phyloP scores from a whole-genome alignment of 805 yeast genomes.

The Debaryomyces hansenii region DNA sequence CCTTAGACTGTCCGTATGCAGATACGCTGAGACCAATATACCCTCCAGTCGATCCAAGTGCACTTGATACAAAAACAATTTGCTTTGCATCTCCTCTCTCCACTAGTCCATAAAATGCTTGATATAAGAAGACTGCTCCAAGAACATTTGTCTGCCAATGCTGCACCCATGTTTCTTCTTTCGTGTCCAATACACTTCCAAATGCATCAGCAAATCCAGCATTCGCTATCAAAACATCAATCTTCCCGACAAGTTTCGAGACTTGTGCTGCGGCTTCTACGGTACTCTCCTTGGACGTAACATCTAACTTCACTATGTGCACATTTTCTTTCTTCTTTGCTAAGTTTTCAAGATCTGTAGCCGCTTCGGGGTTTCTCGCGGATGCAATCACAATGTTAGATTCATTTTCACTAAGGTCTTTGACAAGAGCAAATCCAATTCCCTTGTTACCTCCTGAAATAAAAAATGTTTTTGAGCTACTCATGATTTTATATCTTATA shows the following conservation, averaged over 20 bases:
- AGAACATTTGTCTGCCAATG: constrained; percentile 23
- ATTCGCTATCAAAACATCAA: constrained; percentile 36
- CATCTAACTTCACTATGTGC: constrained; percentile 11
- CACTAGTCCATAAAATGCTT: constrained; percentile 25
- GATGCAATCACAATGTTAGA: constrained; percentile 39
- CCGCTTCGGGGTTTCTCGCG: constrained; percentile 29
- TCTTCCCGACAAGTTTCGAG: constrained; percentile 8
- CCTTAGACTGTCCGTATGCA: constrained; percentile 37
- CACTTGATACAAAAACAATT: constrained; percentile 26
- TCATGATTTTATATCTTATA: constrained; percentile 1
- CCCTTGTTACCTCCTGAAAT: constrained; percentile 45
- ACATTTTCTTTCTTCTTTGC: constrained; percentile 12
- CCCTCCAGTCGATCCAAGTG: constrained; percentile 24
- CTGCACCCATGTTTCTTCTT: constrained; percentile 13
- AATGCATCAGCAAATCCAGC: constrained; percentile 21
- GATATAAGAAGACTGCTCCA: constrained; percentile 30
- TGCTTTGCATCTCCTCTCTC: constrained; percentile 21
- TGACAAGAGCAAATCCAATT: constrained; percentile 35
- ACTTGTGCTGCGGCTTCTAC: constrained; percentile 5
- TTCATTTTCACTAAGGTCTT: constrained; percentile 21
- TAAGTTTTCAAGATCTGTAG: constrained; percentile 14
- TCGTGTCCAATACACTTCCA: constrained; percentile 13
- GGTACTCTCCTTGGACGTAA: constrained; percentile 29
- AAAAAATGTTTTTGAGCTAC: constrained; percentile 14
- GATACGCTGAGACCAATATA: constrained; percentile 15